Evolutionary conservation across 495 filamentous ascomycete genomes (phyloP).

Genomic region (Bryoglossum gracile): DNA sequence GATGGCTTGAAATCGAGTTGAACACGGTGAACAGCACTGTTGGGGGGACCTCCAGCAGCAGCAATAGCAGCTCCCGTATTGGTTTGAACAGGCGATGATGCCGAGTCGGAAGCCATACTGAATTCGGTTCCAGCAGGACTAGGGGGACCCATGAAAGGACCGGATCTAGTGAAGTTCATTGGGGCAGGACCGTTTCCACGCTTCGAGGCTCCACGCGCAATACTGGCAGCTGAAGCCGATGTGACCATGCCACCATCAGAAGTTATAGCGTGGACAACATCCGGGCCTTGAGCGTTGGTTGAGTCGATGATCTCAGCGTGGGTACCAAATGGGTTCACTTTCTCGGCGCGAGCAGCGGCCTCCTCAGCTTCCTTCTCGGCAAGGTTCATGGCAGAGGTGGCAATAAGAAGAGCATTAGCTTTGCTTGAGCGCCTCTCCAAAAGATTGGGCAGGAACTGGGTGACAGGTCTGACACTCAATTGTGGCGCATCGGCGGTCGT

Average conservation of each 20-base stretch:
- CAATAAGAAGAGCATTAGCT: slow-evolving; percentile 33
- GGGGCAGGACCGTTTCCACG: slow-evolving; percentile 25
- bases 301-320: slow-evolving; percentile 29
- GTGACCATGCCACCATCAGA: slow-evolving; percentile 28
- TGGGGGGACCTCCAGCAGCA: slow-evolving; percentile 47
- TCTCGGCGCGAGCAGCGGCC: slow-evolving; percentile 31
- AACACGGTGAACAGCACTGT: slow-evolving; percentile 70
- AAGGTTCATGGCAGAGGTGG: slow-evolving; percentile 22
- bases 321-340: slow-evolving; percentile 45
- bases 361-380: slow-evolving; percentile 24
- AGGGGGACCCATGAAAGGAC: slow-evolving; percentile 27
- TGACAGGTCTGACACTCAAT: slow-evolving; percentile 79
- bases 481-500: slow-evolving; percentile 56
- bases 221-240: slow-evolving; percentile 35
- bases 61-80: slow-evolving; percentile 43
- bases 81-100: slow-evolving; percentile 38
- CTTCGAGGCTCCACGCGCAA: slow-evolving; percentile 24
- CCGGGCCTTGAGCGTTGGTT: slow-evolving; percentile 22
- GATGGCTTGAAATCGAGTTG: slow-evolving; percentile 94
- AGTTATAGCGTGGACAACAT: slow-evolving; percentile 10
- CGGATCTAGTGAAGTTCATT: slow-evolving; percentile 40
- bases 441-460: slow-evolving; percentile 75
- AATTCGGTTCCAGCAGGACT: slow-evolving; percentile 56
- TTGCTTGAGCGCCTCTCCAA: slow-evolving; percentile 35
- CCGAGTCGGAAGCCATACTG: slow-evolving; percentile 43